Base-by-base conservation (phyloP, 1,284 basidiomycete genomes). In the Calocybe gambosa region DNA sequence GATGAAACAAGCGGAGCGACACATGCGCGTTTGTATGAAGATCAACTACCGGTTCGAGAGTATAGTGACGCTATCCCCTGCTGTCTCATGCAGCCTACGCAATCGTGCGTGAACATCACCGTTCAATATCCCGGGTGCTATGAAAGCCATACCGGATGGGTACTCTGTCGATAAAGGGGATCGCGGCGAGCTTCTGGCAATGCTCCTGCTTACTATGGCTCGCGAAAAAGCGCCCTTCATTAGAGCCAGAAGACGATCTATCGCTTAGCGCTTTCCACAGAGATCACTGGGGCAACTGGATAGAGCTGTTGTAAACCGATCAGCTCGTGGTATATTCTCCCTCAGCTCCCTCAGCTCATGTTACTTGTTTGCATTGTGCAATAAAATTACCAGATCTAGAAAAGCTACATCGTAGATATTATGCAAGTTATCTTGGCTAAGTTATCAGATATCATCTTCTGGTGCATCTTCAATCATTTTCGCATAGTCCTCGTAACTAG, bases 401-500 rank as follows among this genome's bases (percentile, higher is more conserved):
- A n/a, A n/a, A n/a, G n/a, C n/a, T n/a, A n/a, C n/a, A n/a, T n/a
- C n/a, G n/a, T n/a, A n/a, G n/a, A n/a, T n/a, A n/a, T n/a, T n/a
- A n/a, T n/a, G n/a, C n/a, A n/a, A n/a, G n/a, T n/a, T n/a, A n/a
- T n/a, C n/a, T n/a, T n/a, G n/a, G n/a, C n/a, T n/a, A n/a, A 21
- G 39, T 15, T 33, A 41, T 35, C 50, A 53, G 19, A 85, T 71
- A 62, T 84, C 71, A 58, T 89, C 86, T 65, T 89, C 86, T 13
- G 79, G 77, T 16, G 73, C 86, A 49, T 85, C 86, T 60, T 95
- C 93, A 53, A 98, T 93, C 73, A 98, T 75, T 66, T 81, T 87
- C 40, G 89, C 89, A 60, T 96, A 99, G 56, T 97, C 95, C 52
- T 98, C 95, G 54, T 95, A 95, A 61, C 83, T 89, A 1, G 91